Evolutionary conservation across 495 filamentous ascomycete species (phyloP).

Genomic region (Aspergillus indologenus): DNA sequence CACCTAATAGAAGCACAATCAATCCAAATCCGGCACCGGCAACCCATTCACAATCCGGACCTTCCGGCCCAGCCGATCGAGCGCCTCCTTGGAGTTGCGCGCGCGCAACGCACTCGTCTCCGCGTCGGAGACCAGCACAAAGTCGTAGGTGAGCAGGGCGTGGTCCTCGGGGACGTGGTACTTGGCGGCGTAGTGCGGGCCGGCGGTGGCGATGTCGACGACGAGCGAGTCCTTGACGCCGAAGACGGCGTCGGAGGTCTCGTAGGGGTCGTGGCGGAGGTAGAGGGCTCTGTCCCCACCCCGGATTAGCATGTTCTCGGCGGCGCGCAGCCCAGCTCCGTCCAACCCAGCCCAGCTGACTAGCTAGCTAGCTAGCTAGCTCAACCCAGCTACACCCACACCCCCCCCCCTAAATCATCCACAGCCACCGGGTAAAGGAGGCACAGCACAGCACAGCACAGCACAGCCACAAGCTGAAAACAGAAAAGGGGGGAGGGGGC

Average conservation of each 20-base stretch:
- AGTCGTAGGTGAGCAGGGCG: slow-evolving; percentile 61
- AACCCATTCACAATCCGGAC: slow-evolving; percentile 79
- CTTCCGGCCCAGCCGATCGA: slow-evolving; percentile 66
- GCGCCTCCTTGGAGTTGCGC: slow-evolving; percentile 67
- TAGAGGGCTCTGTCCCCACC: slow-evolving; percentile 63
- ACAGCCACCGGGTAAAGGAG: no score
- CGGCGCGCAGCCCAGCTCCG: no score
- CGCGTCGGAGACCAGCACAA: slow-evolving; percentile 70
- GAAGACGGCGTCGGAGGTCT: slow-evolving; percentile 88
- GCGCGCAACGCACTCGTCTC: slow-evolving; percentile 66
- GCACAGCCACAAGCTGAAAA: no score
- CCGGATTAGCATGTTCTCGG: slow-evolving; percentile 3
- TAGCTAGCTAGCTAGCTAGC: no score
- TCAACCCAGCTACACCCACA: background rate
- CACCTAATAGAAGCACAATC: slow-evolving; percentile 17
- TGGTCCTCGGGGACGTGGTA: slow-evolving; percentile 54
- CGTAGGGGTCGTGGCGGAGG: slow-evolving; percentile 79
- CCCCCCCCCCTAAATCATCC: slow-evolving; percentile 7
- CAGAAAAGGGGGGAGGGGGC: no score
- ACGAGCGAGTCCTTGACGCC: slow-evolving; percentile 85
- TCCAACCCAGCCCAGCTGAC: no score
- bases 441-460: no score
- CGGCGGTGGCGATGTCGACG: slow-evolving; percentile 65
- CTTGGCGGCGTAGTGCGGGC: slow-evolving; percentile 55
- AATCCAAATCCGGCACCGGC: slow-evolving; percentile 76